Percentiles rank a stretch among this genome's conserved stretches.
Conservation (phyloP, 306 rosid genomes). For the Neltuma alba region DNA sequence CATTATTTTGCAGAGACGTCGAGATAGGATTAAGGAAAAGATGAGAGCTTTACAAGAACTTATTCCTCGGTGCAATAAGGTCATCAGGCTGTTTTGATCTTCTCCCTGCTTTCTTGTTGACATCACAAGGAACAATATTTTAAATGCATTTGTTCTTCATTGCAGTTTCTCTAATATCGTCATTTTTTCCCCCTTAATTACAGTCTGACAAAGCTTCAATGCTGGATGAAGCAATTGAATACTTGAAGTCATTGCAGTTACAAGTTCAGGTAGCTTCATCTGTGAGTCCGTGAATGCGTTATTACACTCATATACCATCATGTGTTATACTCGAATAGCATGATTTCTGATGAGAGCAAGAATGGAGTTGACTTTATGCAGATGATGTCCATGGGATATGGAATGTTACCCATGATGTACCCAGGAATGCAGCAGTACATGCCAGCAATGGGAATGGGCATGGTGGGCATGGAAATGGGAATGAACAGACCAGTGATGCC, state of each 20-base stretch:
- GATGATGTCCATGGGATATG: conserved; percentile 95
- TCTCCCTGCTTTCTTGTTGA: background rate
- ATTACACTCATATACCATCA: background rate
- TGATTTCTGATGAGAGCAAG: conserved; percentile 25
- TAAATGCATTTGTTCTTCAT: conserved; percentile 4
- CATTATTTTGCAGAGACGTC: conserved; percentile 64
- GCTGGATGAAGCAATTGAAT: conserved; percentile 92
- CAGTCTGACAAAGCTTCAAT: conserved; percentile 93
- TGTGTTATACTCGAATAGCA: conserved; percentile 4
- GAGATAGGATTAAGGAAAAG: conserved; percentile 89
- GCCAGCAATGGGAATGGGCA: conserved; percentile 70
- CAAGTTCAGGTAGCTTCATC: conserved; percentile 72
- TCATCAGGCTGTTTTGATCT: conserved; percentile 8
- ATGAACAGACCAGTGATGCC: conserved; percentile 71
- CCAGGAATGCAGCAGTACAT: conserved; percentile 75
- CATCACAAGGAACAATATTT: background rate
- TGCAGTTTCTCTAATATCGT: background rate
- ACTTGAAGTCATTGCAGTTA: conserved; percentile 81
- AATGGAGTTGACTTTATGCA: conserved; percentile 44
- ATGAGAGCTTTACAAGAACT: conserved; percentile 89
- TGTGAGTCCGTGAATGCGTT: background rate
- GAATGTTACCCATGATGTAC: conserved; percentile 85
- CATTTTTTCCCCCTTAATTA: conserved; percentile 22
- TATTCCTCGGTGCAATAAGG: conserved; percentile 91
- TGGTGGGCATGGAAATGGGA: no score